Conservation (phyloP, 495 filamentous ascomycete species). For the Penicillium bovifimosum region DNA sequence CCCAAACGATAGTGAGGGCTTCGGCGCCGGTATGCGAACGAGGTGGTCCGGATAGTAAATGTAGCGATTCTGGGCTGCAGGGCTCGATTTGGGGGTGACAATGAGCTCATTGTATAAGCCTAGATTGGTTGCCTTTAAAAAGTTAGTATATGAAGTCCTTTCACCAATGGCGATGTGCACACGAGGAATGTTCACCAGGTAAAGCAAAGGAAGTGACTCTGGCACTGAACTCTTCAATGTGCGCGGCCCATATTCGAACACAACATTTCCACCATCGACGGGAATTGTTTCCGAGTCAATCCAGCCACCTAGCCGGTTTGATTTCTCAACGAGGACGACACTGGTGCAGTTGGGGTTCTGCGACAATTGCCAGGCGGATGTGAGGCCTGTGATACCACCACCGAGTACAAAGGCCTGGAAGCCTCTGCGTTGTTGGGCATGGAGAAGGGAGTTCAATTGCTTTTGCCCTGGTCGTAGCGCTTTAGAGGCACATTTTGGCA, state of each 20-base stretch:
- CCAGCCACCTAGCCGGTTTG: slow-evolving; percentile 74
- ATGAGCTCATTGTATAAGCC: slow-evolving; percentile 58
- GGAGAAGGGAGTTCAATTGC: slow-evolving; percentile 15
- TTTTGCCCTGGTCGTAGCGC: slow-evolving; percentile 17
- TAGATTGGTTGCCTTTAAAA: slow-evolving; percentile 55
- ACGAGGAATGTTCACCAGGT: slow-evolving; percentile 46
- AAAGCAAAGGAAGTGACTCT: slow-evolving; percentile 44
- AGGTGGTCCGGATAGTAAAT: slow-evolving; percentile 92
- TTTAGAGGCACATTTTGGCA: slow-evolving; percentile 20
- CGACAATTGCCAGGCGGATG: slow-evolving; percentile 68
- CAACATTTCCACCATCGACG: slow-evolving; percentile 55
- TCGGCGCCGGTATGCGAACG: slow-evolving; percentile 57
- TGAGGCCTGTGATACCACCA: slow-evolving; percentile 86
- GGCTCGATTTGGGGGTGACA: slow-evolving; percentile 43
- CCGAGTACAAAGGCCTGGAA: slow-evolving; percentile 68
- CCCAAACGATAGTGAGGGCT: slow-evolving; percentile 18
- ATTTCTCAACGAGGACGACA: slow-evolving; percentile 76
- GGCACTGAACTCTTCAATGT: slow-evolving; percentile 56
- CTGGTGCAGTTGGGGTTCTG: slow-evolving; percentile 52
- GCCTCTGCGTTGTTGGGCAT: slow-evolving; percentile 15
- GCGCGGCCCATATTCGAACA: slow-evolving; percentile 83
- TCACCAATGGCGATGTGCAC: not conserved
- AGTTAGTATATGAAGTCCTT: not conserved
- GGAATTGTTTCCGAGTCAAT: slow-evolving; percentile 59
- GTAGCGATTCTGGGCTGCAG: slow-evolving; percentile 60